A percentile compares a stretch with the other conserved stretches of the same genome.
Evolutionary conservation across 257 asterid species (phyloP).

Genomic region (Nicotiana tabacum): DNA sequence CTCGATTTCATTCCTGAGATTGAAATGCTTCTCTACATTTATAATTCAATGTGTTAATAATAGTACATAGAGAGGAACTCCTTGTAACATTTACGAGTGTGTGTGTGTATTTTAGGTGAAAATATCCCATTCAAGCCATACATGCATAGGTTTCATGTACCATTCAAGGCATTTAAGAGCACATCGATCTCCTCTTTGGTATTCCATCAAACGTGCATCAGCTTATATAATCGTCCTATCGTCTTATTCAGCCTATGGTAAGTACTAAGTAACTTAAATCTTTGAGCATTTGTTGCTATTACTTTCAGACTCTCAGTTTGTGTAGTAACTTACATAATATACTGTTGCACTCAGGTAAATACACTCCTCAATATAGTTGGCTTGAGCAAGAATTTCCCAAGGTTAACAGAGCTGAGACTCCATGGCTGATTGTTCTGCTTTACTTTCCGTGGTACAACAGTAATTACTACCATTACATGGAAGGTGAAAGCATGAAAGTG

Average conservation of each 20-base stretch:
- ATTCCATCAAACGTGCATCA: slow-evolving; percentile 42
- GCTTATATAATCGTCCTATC: slow-evolving; percentile 41
- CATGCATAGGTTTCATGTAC: slow-evolving; percentile 37
- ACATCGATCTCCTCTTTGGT: slow-evolving; percentile 49
- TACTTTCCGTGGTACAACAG: slow-evolving; percentile 47
- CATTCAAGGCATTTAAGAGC: slow-evolving; percentile 34
- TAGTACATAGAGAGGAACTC: not conserved
- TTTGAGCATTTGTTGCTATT: not conserved
- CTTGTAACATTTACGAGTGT: not conserved
- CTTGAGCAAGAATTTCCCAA: slow-evolving; percentile 36
- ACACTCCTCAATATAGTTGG: slow-evolving; percentile 48
- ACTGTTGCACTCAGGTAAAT: slow-evolving; percentile 23
- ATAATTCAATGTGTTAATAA: not conserved
- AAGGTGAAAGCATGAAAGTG: slow-evolving; percentile 55
- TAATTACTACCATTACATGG: slow-evolving; percentile 46
- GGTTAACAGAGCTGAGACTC: slow-evolving; percentile 40
- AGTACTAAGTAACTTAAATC: not conserved
- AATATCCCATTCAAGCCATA: slow-evolving; percentile 35
- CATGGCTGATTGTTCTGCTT: slow-evolving; percentile 44
- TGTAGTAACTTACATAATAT: not conserved
- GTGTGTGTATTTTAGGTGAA: slow-evolving; percentile 17
- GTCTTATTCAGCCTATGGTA: slow-evolving; percentile 51
- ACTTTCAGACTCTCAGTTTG: not conserved
- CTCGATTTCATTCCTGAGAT: slow-evolving; percentile 46
- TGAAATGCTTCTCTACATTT: slow-evolving; percentile 13